Evolutionary conservation across 2,329 filamentous ascomycete species (phyloP), one percentile per base, ranked within the genome.

Genomic region (Stylonectria norvegica): DNA sequence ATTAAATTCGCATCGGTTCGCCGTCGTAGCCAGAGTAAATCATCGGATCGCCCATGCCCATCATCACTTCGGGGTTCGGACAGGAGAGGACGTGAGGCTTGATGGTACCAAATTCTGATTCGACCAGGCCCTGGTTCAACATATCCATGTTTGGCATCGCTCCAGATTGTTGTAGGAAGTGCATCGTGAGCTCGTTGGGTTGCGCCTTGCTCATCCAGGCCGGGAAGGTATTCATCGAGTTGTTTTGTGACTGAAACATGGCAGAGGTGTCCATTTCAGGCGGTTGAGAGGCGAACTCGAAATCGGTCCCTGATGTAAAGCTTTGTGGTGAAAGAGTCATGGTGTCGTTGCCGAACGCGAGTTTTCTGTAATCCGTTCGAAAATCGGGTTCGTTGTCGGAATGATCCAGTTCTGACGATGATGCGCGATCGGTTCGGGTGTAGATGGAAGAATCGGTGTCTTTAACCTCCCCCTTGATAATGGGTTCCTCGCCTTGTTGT

Each of bases 21-120:
- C 62, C 64, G 42, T 75, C 72, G 53, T 71, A 77, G 31, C 72
- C 71, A 3, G 70, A 65, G 51, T 72, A 79, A 40, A 80, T 78
- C 75, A 79, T 79, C 1, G 76, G 75, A 45, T 80, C 76, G 14
- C 69, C 71, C 54, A 77, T 70, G 14, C 75, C 72, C 57, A 79
- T 66, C 75, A 79, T 79, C 6, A 74, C 71, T 31, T 77, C 74
- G 1, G 72, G 67, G 37, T 76, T 74, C 29, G 70, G 62, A 49
- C 72, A 73, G 25, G 71, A 71, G 30, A 79, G 62, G 31, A 75
- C 67, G 40, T 78, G 73, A 10, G 75, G 75, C 63, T 79, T 78
- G 49, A 79, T 72, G 18, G 69, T 73, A 25, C 72, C 70, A 35
- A 76, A 76, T 28, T 74, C 71, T 3, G 69, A 69, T 47, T 76